These are phyloP conservation scores for Taiozyma sp. DNA, from an alignment of 1,139 yeast genomes.

Conservation along the genomic window DNA sequence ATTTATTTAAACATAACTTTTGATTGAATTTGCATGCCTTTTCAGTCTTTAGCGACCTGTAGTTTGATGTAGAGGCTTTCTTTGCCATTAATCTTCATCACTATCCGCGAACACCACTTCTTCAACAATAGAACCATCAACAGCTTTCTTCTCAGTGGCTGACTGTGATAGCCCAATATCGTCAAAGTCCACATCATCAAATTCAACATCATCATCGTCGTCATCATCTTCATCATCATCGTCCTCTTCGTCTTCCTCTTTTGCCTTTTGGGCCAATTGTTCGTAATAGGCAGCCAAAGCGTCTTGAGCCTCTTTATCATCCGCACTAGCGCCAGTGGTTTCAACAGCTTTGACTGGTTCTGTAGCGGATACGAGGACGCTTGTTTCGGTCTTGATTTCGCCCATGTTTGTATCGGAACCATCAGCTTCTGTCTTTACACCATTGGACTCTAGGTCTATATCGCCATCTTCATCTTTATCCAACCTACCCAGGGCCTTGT, in stretches of 20 bases:
- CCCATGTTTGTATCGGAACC: not conserved
- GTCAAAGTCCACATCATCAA: slow-evolving; percentile 24
- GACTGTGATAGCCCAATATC: slow-evolving; percentile 3
- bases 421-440: slow-evolving; percentile 7
- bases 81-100: slow-evolving; percentile 14
- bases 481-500: slow-evolving; percentile 50
- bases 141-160: slow-evolving; percentile 1
- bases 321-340: slow-evolving; percentile 21
- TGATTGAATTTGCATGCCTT: not conserved
- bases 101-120: slow-evolving; percentile 18
- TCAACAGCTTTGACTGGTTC: not conserved
- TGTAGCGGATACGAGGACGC: not conserved
- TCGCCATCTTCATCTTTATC: slow-evolving; percentile 36
- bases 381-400: slow-evolving; percentile 1
- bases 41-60: not conserved
- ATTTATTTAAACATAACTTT: not conserved
- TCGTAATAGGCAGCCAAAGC: slow-evolving; percentile 75
- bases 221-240: slow-evolving; percentile 47
- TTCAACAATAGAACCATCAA: slow-evolving; percentile 10
- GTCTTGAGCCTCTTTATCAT: slow-evolving; percentile 64
- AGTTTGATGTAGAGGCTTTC: not conserved
- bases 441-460: slow-evolving; percentile 30
- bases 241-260: slow-evolving; percentile 44
- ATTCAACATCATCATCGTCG: slow-evolving; percentile 38
- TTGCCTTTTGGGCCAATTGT: slow-evolving; percentile 38